phyloP scores from a whole-genome alignment of 768 basidiomycete genomes.

The Boletus pseudopeckii region DNA sequence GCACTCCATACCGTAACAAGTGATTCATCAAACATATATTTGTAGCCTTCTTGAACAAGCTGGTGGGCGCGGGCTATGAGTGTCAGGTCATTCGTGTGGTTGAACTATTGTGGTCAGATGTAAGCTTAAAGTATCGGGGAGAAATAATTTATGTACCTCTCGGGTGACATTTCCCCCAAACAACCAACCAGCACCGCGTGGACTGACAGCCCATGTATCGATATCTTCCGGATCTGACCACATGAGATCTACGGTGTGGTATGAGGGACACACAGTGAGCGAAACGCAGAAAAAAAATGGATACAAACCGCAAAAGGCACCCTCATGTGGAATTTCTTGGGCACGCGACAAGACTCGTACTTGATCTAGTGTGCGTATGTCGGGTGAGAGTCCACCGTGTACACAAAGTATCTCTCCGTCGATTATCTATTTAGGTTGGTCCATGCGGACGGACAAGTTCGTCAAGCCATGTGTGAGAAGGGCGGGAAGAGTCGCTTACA shows the following conservation, averaged over 20 bases:
- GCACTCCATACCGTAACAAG: slow-evolving; percentile 94
- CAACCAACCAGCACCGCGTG: slow-evolving; percentile 93
- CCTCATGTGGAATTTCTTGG: slow-evolving; percentile 98
- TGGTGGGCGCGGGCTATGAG: slow-evolving; percentile 96
- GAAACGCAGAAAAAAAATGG: background rate
- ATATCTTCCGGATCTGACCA: slow-evolving; percentile 98
- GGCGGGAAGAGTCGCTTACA: slow-evolving; percentile 41
- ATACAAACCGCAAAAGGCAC: slow-evolving; percentile 85
- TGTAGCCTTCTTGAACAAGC: slow-evolving; percentile 93
- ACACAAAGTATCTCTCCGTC: slow-evolving; percentile 92
- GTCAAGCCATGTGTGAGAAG: background rate
- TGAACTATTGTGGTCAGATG: slow-evolving; percentile 57
- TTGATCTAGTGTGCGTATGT: slow-evolving; percentile 92
- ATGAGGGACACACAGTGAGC: background rate
- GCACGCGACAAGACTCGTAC: slow-evolving; percentile 88
- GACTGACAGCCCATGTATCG: slow-evolving; percentile 95
- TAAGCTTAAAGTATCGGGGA: slow-evolving; percentile 1
- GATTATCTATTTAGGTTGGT: slow-evolving; percentile 63
- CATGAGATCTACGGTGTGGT: slow-evolving; percentile 70
- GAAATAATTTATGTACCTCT: slow-evolving; percentile 49
- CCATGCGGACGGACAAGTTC: no score
- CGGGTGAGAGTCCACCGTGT: slow-evolving; percentile 93
- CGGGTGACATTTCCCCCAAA: slow-evolving; percentile 84
- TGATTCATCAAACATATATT: slow-evolving; percentile 93
- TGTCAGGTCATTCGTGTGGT: slow-evolving; percentile 81